A percentile compares a stretch with the other conserved stretches of the same genome.
Evolutionary conservation across 441 rosid species (phyloP).

Genomic region (Iberis amara): DNA sequence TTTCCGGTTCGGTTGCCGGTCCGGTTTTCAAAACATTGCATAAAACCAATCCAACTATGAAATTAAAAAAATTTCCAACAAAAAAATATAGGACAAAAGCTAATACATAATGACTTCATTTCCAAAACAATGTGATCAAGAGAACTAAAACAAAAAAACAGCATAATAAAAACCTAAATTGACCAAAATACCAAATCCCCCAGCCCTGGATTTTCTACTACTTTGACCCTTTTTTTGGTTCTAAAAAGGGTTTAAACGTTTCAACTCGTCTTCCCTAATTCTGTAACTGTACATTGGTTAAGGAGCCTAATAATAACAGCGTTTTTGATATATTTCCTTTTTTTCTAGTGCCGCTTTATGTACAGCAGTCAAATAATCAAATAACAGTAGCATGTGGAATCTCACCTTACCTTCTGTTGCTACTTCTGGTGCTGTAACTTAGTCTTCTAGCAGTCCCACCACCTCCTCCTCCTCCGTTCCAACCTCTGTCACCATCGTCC

Average conservation of each 20-base stretch:
- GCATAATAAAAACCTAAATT: neutral
- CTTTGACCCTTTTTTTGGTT: neutral
- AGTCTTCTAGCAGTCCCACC: constrained; percentile 30
- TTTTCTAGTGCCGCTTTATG: constrained; percentile 14
- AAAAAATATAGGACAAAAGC: constrained; percentile 9
- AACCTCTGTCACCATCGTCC: constrained; percentile 42
- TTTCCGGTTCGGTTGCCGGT: too few relatives aligned
- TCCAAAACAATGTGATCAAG: neutral
- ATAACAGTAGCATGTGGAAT: neutral
- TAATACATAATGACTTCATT: neutral
- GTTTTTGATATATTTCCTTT: neutral
- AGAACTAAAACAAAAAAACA: too few relatives aligned
- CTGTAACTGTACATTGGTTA: constrained; percentile 30
- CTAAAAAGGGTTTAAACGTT: neutral
- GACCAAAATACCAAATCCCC: neutral
- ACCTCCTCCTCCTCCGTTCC: constrained; percentile 46
- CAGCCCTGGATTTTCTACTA: constrained; percentile 1
- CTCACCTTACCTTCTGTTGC: constrained; percentile 37
- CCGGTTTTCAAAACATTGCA: too few relatives aligned
- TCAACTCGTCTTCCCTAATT: constrained; percentile 8
- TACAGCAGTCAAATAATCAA: constrained; percentile 24
- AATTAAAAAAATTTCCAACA: neutral
- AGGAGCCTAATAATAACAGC: constrained; percentile 22
- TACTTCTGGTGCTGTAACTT: constrained; percentile 41
- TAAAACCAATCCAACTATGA: too few relatives aligned